Conservation (phyloP, 768 basidiomycete genomes). For the Mycena leptocephala region DNA sequence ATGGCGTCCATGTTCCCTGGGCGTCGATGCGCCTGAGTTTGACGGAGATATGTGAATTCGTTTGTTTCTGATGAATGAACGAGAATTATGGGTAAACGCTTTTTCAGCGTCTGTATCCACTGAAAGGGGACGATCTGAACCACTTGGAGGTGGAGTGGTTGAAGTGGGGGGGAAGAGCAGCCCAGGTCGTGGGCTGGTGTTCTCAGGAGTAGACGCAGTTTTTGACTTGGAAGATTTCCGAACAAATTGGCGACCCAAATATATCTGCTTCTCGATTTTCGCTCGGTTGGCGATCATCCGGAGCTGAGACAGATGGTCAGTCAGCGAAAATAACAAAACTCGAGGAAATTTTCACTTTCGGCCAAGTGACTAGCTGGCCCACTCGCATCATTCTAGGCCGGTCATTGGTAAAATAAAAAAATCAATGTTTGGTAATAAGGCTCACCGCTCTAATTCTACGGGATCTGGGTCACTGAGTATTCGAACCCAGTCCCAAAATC, state of each 20-base stretch:
- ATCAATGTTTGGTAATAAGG: neutral
- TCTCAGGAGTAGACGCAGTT: constrained; percentile 25
- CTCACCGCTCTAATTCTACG: constrained; percentile 72
- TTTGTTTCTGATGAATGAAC: constrained; percentile 64
- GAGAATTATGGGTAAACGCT: constrained; percentile 73
- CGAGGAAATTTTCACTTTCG: constrained; percentile 75
- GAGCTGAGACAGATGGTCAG: constrained; percentile 63
- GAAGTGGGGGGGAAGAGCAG: constrained; percentile 37
- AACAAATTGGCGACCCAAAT: constrained; percentile 82
- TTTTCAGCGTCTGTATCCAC: constrained; percentile 87
- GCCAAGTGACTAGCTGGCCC: constrained; percentile 96
- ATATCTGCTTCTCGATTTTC: constrained; percentile 87
- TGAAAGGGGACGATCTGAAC: constrained; percentile 72
- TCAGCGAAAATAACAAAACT: neutral
- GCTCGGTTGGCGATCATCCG: constrained; percentile 96
- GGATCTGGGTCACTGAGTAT: constrained; percentile 90
- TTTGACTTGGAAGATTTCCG: constrained; percentile 67
- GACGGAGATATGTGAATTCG: constrained; percentile 59
- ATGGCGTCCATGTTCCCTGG: constrained; percentile 44
- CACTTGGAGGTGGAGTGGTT: constrained; percentile 54
- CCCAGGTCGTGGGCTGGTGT: constrained; percentile 22
- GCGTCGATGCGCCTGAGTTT: constrained; percentile 52
- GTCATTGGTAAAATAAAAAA: neutral
- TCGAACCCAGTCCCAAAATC: constrained; percentile 87
- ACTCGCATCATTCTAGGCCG: constrained; percentile 81